These are phyloP conservation scores for Nectriaceae sp. DNA, from an alignment of 2,329 filamentous ascomycete species.

Conservation along the genomic window DNA sequence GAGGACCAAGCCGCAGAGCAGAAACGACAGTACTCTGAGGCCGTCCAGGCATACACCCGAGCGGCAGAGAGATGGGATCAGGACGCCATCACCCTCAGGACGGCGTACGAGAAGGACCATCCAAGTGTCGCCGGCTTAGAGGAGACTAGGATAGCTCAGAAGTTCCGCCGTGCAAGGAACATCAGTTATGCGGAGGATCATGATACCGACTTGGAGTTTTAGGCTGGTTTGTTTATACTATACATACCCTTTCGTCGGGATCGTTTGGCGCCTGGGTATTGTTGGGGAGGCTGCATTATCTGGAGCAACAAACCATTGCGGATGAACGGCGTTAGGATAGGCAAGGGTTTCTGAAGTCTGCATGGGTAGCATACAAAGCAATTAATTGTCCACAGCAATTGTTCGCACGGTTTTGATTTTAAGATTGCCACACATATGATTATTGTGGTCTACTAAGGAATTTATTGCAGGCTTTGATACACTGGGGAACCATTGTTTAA, in stretches of 20 bases:
- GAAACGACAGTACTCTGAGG: conserved; percentile 64
- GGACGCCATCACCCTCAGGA: conserved; percentile 57
- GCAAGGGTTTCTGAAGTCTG: not conserved
- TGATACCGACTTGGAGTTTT: conserved; percentile 30
- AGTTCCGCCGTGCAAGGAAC: conserved; percentile 38
- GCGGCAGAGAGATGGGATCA: conserved; percentile 72
- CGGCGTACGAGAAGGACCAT: conserved; percentile 54
- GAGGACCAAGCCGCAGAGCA: conserved; percentile 72
- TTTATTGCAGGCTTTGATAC: conserved; percentile 55
- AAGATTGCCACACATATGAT: conserved; percentile 15
- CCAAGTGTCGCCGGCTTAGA: conserved; percentile 35
- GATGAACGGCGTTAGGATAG: conserved; percentile 11
- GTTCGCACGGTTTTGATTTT: conserved; percentile 9
- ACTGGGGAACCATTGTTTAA: conserved; percentile 38
- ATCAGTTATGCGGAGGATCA: conserved; percentile 41
- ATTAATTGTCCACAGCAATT: conserved; percentile 3
- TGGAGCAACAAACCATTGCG: conserved; percentile 6
- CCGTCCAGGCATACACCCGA: conserved; percentile 60
- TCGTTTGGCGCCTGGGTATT: not conserved
- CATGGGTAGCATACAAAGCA: not conserved
- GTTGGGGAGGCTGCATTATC: conserved; percentile 2
- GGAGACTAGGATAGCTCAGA: conserved; percentile 29
- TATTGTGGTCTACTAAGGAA: conserved; percentile 37
- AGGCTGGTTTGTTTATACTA: conserved; percentile 5
- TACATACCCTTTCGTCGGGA: conserved; percentile 1